Conservation (phyloP, 768 basidiomycete genomes). For the Lactarius trivialis region DNA sequence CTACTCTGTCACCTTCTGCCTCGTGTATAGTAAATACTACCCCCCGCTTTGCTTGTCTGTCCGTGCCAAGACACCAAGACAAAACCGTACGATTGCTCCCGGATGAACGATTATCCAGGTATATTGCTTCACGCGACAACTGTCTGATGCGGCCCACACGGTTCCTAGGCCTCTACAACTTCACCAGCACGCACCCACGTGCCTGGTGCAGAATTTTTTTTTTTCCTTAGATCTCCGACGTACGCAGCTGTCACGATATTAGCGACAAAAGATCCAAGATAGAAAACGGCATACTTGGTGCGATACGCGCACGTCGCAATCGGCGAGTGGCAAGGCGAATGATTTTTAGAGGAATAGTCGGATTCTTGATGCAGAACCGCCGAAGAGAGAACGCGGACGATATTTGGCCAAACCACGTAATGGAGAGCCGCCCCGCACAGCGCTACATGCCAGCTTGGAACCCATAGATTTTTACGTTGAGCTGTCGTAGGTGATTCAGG, state of each 20-base stretch:
- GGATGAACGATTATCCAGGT: not conserved
- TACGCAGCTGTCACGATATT: not conserved
- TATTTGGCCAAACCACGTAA: not conserved
- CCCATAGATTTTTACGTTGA: not conserved
- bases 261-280: not conserved
- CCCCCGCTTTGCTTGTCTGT: not conserved
- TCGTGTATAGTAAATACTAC: constrained; percentile 1
- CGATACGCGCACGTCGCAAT: not conserved
- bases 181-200: not conserved
- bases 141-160: not conserved
- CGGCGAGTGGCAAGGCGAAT: not conserved
- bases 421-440: not conserved
- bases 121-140: not conserved
- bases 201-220: not conserved
- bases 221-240: not conserved
- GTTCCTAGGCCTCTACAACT: not conserved
- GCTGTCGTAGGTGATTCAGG: not conserved
- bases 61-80: not conserved
- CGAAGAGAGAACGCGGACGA: not conserved
- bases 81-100: not conserved
- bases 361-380: not conserved
- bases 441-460: not conserved
- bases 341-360: not conserved
- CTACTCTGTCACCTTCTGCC: not conserved
- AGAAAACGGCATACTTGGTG: not conserved